A percentile compares a stretch with the other conserved stretches of the same genome.
Evolutionary conservation across 495 filamentous ascomycete genomes (phyloP).

Genomic region (Neurospora sp.): DNA sequence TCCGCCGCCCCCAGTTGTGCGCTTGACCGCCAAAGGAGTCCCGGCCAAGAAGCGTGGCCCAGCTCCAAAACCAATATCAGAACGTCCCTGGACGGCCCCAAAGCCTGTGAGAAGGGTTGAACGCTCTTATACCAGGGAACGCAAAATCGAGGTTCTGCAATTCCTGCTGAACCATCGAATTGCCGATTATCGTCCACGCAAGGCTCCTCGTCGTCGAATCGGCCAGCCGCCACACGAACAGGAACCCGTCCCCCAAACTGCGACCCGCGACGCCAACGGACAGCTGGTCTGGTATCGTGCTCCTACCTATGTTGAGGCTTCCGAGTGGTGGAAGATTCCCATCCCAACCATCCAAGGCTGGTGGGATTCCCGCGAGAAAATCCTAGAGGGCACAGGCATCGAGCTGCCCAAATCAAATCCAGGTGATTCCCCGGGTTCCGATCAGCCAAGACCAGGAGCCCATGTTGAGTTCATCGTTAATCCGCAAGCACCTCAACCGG

Average conservation of each 20-base stretch:
- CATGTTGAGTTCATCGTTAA: not conserved
- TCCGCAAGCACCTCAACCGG: not conserved
- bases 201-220: constrained; percentile 11
- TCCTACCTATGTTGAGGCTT: constrained; percentile 18
- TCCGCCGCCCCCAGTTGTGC: not conserved
- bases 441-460: not conserved
- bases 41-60: constrained; percentile 9
- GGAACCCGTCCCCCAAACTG: not conserved
- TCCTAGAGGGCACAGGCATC: constrained; percentile 17
- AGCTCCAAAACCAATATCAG: constrained; percentile 12
- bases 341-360: constrained; percentile 17
- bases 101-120: constrained; percentile 16
- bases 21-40: constrained; percentile 6
- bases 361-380: constrained; percentile 20
- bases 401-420: constrained; percentile 1
- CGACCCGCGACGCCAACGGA: constrained; percentile 3
- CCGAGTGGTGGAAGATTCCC: constrained; percentile 16
- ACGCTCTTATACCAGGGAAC: constrained; percentile 13
- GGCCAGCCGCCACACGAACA: constrained; percentile 13
- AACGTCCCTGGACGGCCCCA: constrained; percentile 5
- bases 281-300: constrained; percentile 12
- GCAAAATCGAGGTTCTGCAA: constrained; percentile 20
- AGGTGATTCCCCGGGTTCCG: not conserved
- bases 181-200: constrained; percentile 1
- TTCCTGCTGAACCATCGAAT: constrained; percentile 19